These are phyloP conservation scores for Crithidia thermophila DNA, from an alignment of 208 protist genomes.

Conservation along the genomic window DNA sequence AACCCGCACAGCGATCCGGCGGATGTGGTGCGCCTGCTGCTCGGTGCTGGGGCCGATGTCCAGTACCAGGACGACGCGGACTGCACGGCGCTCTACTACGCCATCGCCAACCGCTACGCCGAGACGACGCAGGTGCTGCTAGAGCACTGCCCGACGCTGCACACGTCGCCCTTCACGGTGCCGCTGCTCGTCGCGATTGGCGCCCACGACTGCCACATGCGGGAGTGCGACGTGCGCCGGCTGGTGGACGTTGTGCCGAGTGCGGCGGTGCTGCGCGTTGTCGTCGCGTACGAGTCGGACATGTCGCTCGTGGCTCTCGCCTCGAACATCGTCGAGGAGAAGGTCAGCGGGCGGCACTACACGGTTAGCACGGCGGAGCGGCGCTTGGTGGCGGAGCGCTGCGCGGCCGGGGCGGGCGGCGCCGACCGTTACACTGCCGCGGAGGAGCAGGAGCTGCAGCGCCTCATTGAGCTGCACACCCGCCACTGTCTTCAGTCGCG, in stretches of 20 bases:
- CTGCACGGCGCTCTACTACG: conserved; percentile 89
- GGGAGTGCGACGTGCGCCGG: conserved; percentile 69
- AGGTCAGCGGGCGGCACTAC: conserved; percentile 56
- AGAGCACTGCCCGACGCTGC: conserved; percentile 54
- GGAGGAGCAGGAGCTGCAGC: conserved; percentile 35
- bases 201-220: conserved; percentile 67
- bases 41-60: conserved; percentile 73
- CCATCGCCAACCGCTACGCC: conserved; percentile 89
- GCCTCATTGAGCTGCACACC: conserved; percentile 43
- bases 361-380: conserved; percentile 15
- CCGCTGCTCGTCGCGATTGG: conserved; percentile 80
- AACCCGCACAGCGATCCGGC: conserved; percentile 83
- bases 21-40: conserved; percentile 68
- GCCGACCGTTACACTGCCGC: conserved; percentile 65
- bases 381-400: conserved; percentile 28
- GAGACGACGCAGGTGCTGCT: conserved; percentile 60
- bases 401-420: conserved; percentile 11
- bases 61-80: conserved; percentile 69
- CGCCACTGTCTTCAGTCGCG: conserved; percentile 47
- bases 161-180: conserved; percentile 54
- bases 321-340: conserved; percentile 65
- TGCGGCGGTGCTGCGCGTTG: conserved; percentile 51
- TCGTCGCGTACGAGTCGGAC: conserved; percentile 47
- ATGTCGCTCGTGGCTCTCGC: conserved; percentile 52
- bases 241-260: conserved; percentile 65